These are phyloP conservation scores for Rosa chinensis DNA, from an alignment of 306 rosid genomes.

Conservation along the genomic window DNA sequence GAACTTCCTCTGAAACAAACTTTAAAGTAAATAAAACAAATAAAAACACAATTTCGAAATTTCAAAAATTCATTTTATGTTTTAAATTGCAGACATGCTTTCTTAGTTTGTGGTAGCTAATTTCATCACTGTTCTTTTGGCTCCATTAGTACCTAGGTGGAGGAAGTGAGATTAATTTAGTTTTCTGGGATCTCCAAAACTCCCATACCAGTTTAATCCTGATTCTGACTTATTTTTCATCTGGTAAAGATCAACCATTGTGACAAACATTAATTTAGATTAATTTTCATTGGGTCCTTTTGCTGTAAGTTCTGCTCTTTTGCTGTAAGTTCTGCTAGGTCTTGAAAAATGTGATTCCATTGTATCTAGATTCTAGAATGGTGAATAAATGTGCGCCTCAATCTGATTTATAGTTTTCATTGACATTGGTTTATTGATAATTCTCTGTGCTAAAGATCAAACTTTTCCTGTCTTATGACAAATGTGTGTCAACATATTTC, in stretches of 20 bases:
- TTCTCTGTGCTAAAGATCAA: neutral
- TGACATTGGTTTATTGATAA: constrained; percentile 1
- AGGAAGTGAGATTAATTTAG: neutral
- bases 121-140: neutral
- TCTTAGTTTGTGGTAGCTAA: neutral
- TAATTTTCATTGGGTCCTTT: neutral
- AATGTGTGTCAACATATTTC: neutral
- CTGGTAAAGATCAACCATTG: neutral
- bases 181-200: neutral
- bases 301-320: neutral
- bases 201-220: neutral
- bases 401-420: neutral
- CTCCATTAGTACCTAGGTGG: neutral
- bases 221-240: neutral
- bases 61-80: neutral
- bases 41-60: neutral
- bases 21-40: neutral
- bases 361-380: neutral
- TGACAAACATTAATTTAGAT: neutral
- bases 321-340: neutral
- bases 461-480: neutral
- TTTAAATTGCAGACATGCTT: neutral
- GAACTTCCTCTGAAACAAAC: neutral
- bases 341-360: neutral
- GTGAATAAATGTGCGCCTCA: neutral